These are phyloP conservation scores for Helicostylum pulchrum DNA, from an alignment of 192 early-diverging fungal genomes.

Conservation along the genomic window DNA sequence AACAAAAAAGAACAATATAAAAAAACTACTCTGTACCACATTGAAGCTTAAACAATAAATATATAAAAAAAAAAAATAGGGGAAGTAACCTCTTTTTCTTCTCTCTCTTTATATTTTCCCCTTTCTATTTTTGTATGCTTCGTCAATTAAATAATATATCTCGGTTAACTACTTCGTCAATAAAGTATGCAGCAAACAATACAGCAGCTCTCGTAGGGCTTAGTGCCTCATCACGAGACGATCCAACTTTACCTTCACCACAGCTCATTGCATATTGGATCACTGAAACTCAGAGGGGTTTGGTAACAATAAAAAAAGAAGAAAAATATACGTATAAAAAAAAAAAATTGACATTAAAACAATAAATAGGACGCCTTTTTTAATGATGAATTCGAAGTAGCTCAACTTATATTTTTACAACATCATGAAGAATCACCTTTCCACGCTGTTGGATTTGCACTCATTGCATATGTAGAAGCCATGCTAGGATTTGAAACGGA, in stretches of 20 bases:
- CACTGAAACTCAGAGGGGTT: conserved; percentile 16
- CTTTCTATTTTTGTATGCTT: conserved; percentile 1
- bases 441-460: conserved; percentile 37
- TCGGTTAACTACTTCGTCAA: conserved; percentile 7
- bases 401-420: conserved; percentile 28
- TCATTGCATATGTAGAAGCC: conserved; percentile 40
- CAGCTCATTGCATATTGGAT: conserved; percentile 6
- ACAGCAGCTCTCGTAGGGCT: conserved; percentile 1
- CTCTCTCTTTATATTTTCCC: not conserved
- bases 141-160: conserved; percentile 18
- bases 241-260: not conserved
- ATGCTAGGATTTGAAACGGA: conserved; percentile 34
- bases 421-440: conserved; percentile 33
- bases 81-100: not conserved
- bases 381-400: conserved; percentile 35
- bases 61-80: too few relatives aligned
- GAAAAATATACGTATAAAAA: not conserved
- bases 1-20: too few relatives aligned
- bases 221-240: conserved; percentile 1
- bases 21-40: too few relatives aligned
- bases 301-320: conserved; percentile 9
- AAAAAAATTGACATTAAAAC: not conserved
- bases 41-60: too few relatives aligned
- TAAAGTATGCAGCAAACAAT: conserved; percentile 12
- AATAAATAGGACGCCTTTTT: conserved; percentile 33